Evolutionary conservation across 768 basidiomycete species (phyloP), one percentile per base, ranked within the genome.

Genomic region (Mycena rosella): DNA sequence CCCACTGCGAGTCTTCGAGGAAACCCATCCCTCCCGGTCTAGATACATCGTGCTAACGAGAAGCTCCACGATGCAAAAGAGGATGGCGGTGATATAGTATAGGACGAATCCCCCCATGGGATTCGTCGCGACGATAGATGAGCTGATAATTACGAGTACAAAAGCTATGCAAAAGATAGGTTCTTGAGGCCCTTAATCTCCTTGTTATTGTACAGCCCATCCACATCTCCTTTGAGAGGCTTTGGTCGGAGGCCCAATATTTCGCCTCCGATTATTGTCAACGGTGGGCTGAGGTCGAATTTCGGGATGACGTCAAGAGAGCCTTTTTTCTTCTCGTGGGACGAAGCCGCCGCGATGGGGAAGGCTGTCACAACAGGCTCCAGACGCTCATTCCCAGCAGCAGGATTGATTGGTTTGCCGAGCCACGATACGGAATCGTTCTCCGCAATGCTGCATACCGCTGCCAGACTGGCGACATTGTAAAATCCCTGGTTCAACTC

Each of bases 401-500:
- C 17, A 3, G 75, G 75, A 7, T 52, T 30, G 27, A 76, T 74
- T 7, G 75, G 75, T 20, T 63, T 68, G 1, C 75, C 75, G 8
- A 75, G 62, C 75, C 75, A 76, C 2, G 60, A 42, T 22, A 70
- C 70, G 1, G 65, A 29, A 8, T 45, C 15, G 29, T 51, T 47
- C 22, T 65, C 56, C 13, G 54, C 42, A 17, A 63, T 47, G 20
- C 32, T 48, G 32, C 62, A 63, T 0, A 63, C 54, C 24, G 62
- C 75, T 22, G 75, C 75, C 7, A 76, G 74, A 53, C 68, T 61
- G 5, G 72, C 74, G 10, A 74, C 67, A 56, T 76, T 76, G 49
- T 75, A 76, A 34, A 72, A 76, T 2, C 71, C 75, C 32, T 76
- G 75, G 58, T 76, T 76, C 17, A 76, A 57, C 60, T 76, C 75